Conservation (phyloP, 164 flowering plant species). For the Umbellularia californica region DNA sequence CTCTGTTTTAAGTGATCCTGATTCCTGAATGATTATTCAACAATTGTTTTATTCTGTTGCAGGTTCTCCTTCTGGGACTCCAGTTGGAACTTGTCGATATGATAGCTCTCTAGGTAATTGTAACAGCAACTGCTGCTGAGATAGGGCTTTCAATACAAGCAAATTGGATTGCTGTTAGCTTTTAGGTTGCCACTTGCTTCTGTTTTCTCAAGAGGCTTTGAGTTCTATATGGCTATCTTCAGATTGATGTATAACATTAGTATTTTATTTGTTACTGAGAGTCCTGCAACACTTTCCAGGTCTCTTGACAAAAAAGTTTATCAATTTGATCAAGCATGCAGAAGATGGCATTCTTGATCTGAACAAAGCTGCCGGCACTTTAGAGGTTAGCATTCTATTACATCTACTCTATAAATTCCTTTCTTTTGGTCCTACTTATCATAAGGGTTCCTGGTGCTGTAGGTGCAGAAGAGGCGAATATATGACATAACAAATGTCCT, state of each 20-base stretch:
- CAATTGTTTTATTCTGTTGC: conserved; percentile 13
- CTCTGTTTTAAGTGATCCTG: background rate
- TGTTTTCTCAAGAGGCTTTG: background rate
- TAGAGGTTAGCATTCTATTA: conserved; percentile 44
- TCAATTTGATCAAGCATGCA: conserved; percentile 73
- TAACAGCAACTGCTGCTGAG: background rate
- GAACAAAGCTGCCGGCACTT: conserved; percentile 73
- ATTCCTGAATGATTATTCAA: background rate
- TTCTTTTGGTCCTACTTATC: conserved; percentile 5
- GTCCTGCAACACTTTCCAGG: conserved; percentile 36
- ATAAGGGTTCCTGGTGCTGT: conserved; percentile 13
- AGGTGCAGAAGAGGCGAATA: conserved; percentile 96
- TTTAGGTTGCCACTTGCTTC: background rate
- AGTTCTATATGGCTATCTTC: background rate
- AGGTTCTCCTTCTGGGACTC: conserved; percentile 68
- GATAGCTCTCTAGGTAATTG: conserved; percentile 85
- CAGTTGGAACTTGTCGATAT: conserved; percentile 71
- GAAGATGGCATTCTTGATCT: conserved; percentile 85
- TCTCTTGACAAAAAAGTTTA: conserved; percentile 78
- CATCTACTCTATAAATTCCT: background rate
- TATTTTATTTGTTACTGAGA: conserved; percentile 1
- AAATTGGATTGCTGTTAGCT: no score
- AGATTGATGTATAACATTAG: background rate
- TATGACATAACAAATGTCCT: conserved; percentile 97
- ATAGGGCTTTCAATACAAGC: background rate